Conservation (phyloP, 208 protist species). For the Plasmodiophora brassicae region DNA sequence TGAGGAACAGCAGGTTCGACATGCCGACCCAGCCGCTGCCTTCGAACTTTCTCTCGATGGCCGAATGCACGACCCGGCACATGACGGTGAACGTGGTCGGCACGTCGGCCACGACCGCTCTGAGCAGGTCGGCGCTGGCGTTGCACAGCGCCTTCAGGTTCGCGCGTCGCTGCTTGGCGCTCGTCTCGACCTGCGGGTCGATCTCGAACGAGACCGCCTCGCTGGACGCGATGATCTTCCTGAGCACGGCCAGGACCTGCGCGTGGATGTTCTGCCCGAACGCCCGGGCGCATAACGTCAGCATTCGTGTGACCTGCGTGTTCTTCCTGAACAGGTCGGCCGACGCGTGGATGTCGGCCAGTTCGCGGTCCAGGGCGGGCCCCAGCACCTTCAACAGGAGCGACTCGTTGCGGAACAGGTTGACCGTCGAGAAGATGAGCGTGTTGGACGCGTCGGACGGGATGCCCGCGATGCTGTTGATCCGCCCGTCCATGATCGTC, state of each 20-base stretch:
- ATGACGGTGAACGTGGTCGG: neutral
- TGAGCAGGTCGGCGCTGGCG: neutral
- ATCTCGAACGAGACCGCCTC: neutral
- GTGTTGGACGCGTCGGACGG: neutral
- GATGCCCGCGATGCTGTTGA: neutral
- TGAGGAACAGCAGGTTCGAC: slow-evolving; percentile 19
- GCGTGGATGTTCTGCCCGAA: neutral
- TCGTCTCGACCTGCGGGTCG: neutral
- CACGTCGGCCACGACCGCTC: neutral
- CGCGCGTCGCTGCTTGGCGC: neutral
- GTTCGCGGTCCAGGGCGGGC: neutral
- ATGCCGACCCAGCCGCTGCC: neutral
- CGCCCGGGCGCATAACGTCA: neutral
- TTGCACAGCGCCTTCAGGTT: neutral
- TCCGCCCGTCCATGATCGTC: neutral
- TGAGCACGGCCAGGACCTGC: neutral
- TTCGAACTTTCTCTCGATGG: slow-evolving; percentile 7
- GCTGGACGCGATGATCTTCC: neutral
- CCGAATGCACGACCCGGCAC: neutral
- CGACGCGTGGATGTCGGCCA: neutral
- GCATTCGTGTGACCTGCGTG: neutral
- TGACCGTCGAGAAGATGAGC: neutral
- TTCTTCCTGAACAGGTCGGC: slow-evolving; percentile 22
- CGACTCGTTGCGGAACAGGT: slow-evolving; percentile 12
- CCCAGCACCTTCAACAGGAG: neutral